Percentiles rank a stretch among this genome's conserved stretches.
Conservation (phyloP, 768 basidiomycete genomes). For the Pleurotus ostreatus region DNA sequence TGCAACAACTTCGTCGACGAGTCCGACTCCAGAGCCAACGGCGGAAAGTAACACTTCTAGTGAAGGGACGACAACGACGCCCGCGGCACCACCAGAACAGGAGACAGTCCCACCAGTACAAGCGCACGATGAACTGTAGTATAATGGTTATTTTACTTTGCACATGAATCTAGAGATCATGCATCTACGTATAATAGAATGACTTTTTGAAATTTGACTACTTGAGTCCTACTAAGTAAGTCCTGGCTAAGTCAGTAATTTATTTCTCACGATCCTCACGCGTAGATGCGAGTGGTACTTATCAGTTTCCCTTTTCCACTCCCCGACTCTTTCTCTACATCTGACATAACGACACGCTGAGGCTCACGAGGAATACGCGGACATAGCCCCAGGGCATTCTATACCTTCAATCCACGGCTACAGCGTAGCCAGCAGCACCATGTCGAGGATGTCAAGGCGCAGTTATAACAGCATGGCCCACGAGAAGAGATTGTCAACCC, state of each 20-base stretch:
- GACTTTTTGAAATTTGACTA: neutral
- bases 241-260: neutral
- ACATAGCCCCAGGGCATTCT: no score
- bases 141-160: neutral
- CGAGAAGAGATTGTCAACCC: slow-evolving; percentile 69
- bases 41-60: slow-evolving; percentile 6
- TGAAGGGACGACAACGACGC: slow-evolving; percentile 10
- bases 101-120: slow-evolving; percentile 2
- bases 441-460: slow-evolving; percentile 59
- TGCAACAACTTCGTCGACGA: slow-evolving; percentile 17
- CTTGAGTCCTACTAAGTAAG: neutral
- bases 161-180: neutral
- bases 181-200: neutral
- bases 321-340: neutral
- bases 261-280: neutral
- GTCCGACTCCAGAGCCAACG: slow-evolving; percentile 15
- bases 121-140: slow-evolving; percentile 13
- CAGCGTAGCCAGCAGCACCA: no score
- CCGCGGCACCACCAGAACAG: neutral
- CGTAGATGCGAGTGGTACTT: neutral
- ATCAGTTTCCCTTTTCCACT: neutral
- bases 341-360: neutral
- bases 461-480: slow-evolving; percentile 72
- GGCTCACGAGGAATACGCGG: neutral
- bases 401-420: no score